These are phyloP conservation scores for Diutina pseudorugosa DNA, from an alignment of 1,139 yeast genomes.

Conservation along the genomic window DNA sequence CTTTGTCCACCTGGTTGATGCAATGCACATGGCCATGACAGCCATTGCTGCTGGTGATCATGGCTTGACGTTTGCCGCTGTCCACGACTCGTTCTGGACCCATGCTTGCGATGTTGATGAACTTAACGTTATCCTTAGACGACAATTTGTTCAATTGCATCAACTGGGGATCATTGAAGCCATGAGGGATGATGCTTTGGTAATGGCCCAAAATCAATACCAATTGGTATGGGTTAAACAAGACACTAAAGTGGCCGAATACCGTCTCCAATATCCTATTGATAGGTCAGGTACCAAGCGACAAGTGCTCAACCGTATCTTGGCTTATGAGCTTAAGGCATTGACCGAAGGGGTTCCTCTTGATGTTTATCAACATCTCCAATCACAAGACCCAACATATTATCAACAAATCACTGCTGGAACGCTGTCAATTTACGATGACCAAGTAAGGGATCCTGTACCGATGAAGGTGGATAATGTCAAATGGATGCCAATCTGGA, in stretches of 20 bases:
- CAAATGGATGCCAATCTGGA: conserved; percentile 8
- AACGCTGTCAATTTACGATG: neutral
- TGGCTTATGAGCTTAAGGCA: conserved; percentile 9
- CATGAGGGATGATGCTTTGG: conserved; percentile 17
- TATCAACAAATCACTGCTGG: neutral
- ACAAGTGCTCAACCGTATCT: conserved; percentile 1
- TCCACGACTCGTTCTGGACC: conserved; percentile 38
- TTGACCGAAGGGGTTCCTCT: conserved; percentile 8
- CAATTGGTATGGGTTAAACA: conserved; percentile 25
- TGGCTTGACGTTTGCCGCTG: conserved; percentile 22
- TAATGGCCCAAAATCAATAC: conserved; percentile 14
- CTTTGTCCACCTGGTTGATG: conserved; percentile 32
- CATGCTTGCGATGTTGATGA: conserved; percentile 20
- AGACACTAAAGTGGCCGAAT: conserved; percentile 9
- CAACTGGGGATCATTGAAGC: conserved; percentile 15
- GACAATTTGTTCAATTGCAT: conserved; percentile 25
- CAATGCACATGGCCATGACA: conserved; percentile 29
- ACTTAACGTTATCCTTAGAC: conserved; percentile 17
- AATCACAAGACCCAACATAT: conserved; percentile 13
- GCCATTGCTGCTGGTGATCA: conserved; percentile 14
- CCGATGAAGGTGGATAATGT: neutral
- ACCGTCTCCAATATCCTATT: neutral
- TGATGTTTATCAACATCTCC: conserved; percentile 10
- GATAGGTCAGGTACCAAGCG: neutral
- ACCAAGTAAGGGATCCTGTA: neutral